Percentiles rank a stretch among this genome's conserved stretches.
These are phyloP conservation scores for Brettanomyces nanus DNA, from an alignment of 805 yeast species.

Conservation along the genomic window DNA sequence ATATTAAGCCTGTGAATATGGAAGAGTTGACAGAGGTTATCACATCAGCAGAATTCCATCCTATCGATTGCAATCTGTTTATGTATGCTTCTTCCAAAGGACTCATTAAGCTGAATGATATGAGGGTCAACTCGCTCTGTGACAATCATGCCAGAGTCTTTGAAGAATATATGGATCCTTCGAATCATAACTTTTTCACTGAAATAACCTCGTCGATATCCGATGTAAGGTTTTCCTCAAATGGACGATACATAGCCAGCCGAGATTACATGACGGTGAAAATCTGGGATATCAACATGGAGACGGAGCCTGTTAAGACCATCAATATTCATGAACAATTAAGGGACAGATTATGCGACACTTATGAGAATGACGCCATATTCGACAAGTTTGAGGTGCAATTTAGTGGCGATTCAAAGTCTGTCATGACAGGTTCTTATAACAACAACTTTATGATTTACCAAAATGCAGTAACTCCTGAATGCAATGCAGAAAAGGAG, in stretches of 20 bases:
- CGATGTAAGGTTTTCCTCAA: slow-evolving; percentile 84
- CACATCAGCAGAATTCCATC: slow-evolving; percentile 95
- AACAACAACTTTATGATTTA: slow-evolving; percentile 95
- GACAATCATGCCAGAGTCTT: slow-evolving; percentile 80
- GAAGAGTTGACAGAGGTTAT: slow-evolving; percentile 98
- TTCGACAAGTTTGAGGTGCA: slow-evolving; percentile 97
- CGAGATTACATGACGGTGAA: slow-evolving; percentile 97
- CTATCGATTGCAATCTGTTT: slow-evolving; percentile 81
- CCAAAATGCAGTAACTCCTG: slow-evolving; percentile 57
- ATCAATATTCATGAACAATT: slow-evolving; percentile 93
- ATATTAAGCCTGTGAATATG: slow-evolving; percentile 96
- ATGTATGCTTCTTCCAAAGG: slow-evolving; percentile 96
- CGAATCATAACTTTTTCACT: slow-evolving; percentile 90
- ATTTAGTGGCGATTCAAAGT: slow-evolving; percentile 85
- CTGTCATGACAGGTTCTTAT: slow-evolving; percentile 95
- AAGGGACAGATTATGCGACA: slow-evolving; percentile 88
- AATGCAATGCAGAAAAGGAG: slow-evolving; percentile 15
- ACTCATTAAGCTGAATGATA: slow-evolving; percentile 88
- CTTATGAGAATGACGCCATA: slow-evolving; percentile 96
- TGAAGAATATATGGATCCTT: slow-evolving; percentile 90
- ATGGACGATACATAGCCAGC: slow-evolving; percentile 92
- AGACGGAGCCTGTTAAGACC: slow-evolving; percentile 86
- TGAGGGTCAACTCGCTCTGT: slow-evolving; percentile 92
- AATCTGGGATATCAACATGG: slow-evolving; percentile 98
- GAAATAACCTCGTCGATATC: slow-evolving; percentile 93